phyloP scores from a whole-genome alignment of 2,329 filamentous ascomycete species.

The Mollisiaceae sp. region DNA sequence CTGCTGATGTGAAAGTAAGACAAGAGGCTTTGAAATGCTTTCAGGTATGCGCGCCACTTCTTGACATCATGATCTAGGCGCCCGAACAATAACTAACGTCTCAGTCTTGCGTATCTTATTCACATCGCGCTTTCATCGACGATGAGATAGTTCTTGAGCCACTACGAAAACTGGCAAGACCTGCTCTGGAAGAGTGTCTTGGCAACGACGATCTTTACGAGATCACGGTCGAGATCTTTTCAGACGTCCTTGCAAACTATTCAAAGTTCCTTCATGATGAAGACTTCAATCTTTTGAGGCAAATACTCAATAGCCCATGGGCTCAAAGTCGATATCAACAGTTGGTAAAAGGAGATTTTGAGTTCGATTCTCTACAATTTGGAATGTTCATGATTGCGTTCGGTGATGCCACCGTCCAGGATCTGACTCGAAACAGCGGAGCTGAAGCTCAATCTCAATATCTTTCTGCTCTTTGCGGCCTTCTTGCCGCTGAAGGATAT shows the following conservation, averaged over 20 bases:
- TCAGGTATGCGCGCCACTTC: slow-evolving; percentile 51
- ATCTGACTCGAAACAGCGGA: slow-evolving; percentile 59
- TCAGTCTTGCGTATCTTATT: slow-evolving; percentile 76
- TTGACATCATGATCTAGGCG: neutral
- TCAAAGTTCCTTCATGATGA: slow-evolving; percentile 63
- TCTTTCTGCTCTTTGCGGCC: slow-evolving; percentile 63
- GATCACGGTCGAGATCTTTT: slow-evolving; percentile 66
- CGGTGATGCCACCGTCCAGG: slow-evolving; percentile 67
- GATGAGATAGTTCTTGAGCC: slow-evolving; percentile 61
- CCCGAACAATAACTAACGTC: slow-evolving; percentile 19
- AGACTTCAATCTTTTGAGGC: slow-evolving; percentile 62
- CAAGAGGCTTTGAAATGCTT: slow-evolving; percentile 65
- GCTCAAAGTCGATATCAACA: slow-evolving; percentile 59
- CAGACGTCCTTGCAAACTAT: slow-evolving; percentile 68
- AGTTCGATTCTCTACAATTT: slow-evolving; percentile 68
- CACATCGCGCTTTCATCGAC: slow-evolving; percentile 65
- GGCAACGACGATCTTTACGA: slow-evolving; percentile 63
- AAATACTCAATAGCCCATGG: slow-evolving; percentile 66
- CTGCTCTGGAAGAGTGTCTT: slow-evolving; percentile 64
- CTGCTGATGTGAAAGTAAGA: slow-evolving; percentile 50
- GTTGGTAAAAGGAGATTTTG: slow-evolving; percentile 63
- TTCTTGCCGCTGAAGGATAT: slow-evolving; percentile 69
- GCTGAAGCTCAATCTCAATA: slow-evolving; percentile 54
- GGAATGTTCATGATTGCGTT: slow-evolving; percentile 71
- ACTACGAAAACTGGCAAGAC: slow-evolving; percentile 63